Conservation (phyloP, 2,329 filamentous ascomycete genomes). For the Blumeria hordei region DNA sequence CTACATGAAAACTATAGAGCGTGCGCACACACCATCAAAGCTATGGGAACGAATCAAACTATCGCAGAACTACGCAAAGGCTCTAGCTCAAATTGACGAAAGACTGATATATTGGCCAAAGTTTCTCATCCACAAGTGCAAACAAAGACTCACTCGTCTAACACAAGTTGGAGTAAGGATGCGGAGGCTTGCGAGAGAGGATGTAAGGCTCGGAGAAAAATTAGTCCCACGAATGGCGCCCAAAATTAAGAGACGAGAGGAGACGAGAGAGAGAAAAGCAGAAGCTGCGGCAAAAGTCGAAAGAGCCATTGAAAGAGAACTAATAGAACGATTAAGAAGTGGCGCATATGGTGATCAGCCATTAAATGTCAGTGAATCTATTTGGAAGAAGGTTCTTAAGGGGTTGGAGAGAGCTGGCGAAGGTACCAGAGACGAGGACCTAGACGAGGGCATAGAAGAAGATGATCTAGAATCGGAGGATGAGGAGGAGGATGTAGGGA, state of each 20-base stretch:
- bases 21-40: constrained; percentile 67
- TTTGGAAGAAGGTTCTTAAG: constrained; percentile 92
- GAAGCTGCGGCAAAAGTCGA: constrained; percentile 81
- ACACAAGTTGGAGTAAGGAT: constrained; percentile 73
- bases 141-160: constrained; percentile 77
- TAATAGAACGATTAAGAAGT: constrained; percentile 73
- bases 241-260: constrained; percentile 60
- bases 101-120: constrained; percentile 85
- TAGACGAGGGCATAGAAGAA: constrained; percentile 66
- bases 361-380: constrained; percentile 77
- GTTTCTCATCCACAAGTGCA: constrained; percentile 82
- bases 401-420: constrained; percentile 75
- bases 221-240: constrained; percentile 75
- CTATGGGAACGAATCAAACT: constrained; percentile 89
- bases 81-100: constrained; percentile 67
- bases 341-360: constrained; percentile 89
- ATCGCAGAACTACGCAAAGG: constrained; percentile 73
- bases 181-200: constrained; percentile 65
- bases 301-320: constrained; percentile 79
- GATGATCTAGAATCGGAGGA: constrained; percentile 46
- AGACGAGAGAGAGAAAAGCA: constrained; percentile 51
- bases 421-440: constrained; percentile 59
- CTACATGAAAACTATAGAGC: constrained; percentile 90
- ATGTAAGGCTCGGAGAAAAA: constrained; percentile 69
- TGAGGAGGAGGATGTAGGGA: constrained; percentile 42